Evolutionary conservation across 176 grass and related monocot genomes (phyloP).

Genomic region (Oryza meridionalis): DNA sequence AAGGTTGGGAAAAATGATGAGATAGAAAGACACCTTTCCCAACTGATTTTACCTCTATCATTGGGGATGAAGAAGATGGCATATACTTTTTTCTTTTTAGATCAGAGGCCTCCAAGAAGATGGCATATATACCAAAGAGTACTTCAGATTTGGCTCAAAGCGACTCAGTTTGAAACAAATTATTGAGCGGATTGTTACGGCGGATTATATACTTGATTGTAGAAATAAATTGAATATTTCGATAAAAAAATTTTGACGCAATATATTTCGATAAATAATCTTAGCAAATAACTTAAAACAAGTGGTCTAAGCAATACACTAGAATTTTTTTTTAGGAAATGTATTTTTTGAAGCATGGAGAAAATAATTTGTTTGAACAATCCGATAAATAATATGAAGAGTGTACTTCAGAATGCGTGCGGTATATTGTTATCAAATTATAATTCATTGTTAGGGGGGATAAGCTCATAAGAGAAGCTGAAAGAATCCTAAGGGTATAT

Average conservation of each 20-base stretch:
- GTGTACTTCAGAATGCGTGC: conserved; percentile 25
- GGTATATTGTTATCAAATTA: background rate
- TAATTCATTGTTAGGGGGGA: background rate
- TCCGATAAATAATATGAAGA: background rate
- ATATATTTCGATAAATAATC: too few species aligned
- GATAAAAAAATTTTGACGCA: too few species aligned
- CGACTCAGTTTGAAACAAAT: too few species aligned
- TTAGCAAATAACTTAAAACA: too few species aligned
- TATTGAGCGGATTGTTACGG: too few species aligned
- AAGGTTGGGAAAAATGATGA: conserved; percentile 24
- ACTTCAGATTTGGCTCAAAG: background rate
- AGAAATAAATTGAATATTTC: too few species aligned
- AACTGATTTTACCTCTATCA: background rate
- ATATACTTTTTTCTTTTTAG: too few species aligned
- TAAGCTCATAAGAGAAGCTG: background rate
- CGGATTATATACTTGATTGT: too few species aligned
- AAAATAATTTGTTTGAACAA: too few species aligned
- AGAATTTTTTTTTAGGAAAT: too few species aligned
- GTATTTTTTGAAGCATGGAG: too few species aligned
- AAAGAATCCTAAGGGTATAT: background rate
- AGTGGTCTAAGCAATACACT: too few species aligned
- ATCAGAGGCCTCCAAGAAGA: background rate
- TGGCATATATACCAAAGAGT: background rate
- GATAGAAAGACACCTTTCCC: background rate
- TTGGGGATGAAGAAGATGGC: conserved; percentile 1